phyloP scores from a whole-genome alignment of 148 eudicot genomes.

The Spergularia bocconei region DNA sequence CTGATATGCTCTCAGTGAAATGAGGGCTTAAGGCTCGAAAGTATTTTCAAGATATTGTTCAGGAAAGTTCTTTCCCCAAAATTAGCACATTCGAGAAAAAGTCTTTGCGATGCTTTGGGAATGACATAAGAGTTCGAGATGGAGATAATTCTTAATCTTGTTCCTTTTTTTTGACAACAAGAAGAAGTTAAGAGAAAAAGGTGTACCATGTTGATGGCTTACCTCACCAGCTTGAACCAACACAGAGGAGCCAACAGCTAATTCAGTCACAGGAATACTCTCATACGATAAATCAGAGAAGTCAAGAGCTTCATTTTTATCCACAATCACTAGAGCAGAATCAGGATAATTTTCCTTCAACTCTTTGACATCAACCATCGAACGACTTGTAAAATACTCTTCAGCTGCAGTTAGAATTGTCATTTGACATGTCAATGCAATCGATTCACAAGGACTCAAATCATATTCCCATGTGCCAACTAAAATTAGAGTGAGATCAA shows the following conservation, averaged over 20 bases:
- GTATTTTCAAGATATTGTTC: neutral
- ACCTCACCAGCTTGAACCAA: conserved; percentile 99
- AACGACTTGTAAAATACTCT: conserved; percentile 92
- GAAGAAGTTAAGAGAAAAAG: neutral
- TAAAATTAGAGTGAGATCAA: neutral
- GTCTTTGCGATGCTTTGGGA: neutral
- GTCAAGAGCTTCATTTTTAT: conserved; percentile 38
- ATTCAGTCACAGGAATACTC: conserved; percentile 72
- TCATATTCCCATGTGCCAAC: neutral
- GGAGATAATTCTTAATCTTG: too few species aligned
- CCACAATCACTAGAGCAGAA: conserved; percentile 69
- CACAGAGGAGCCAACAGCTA: conserved; percentile 79
- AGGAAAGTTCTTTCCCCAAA: neutral
- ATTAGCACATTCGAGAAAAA: neutral
- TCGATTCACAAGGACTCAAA: neutral
- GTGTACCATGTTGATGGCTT: conserved; percentile 20
- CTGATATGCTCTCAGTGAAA: neutral
- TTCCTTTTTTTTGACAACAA: neutral
- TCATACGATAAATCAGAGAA: conserved; percentile 71
- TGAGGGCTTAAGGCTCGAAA: neutral
- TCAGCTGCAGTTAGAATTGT: conserved; percentile 61
- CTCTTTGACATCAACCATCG: conserved; percentile 90
- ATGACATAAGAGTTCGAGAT: neutral
- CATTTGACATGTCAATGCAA: conserved; percentile 13
- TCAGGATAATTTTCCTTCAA: conserved; percentile 92